Evolutionary conservation across 345 rosid genomes (phyloP), one percentile per base, ranked within the genome.

Genomic region (Kandelia obovata): DNA sequence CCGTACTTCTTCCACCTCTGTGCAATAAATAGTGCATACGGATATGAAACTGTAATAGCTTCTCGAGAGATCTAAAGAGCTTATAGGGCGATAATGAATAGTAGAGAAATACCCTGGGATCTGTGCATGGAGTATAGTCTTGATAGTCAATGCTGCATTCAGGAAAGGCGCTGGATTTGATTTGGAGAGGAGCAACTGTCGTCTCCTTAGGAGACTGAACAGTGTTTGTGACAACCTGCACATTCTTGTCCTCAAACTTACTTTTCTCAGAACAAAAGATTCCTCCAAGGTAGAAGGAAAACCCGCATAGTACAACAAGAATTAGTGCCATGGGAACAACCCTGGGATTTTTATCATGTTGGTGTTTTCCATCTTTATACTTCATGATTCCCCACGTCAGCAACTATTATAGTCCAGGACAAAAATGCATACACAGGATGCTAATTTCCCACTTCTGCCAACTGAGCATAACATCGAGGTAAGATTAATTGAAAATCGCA

Each of bases 1-100:
- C 97, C 96, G 63, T 95, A 95, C 79, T 90, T 95, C 76, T 71
- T 95, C 99, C 99, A 95, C 76, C 89, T 92, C 99, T 95, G 86
- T 66, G 71, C 34, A 78, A 62, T 55, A 57, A 63, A 66, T 30
- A 71, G 25, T 37, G 28, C n/a, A 35, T 64, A 74, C 71, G 37
- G 46, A 32, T 49, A 55, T 47, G 7, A 53, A 23, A 47, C 19
- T 11, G 3, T 19, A 17, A 7, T 9, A 64, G 27, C 13, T 16
- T 25, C 17, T 13, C 49, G 13, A 13, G 19, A 30, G 26, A 30
- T 46, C 49, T 31, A 51, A 27, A 35, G 9, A 51, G 56, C 43
- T 20, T 6, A 34, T 28, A 23, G 37, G 4, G 56, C 31, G 20
- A 67, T 71, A 65, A 64, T 1, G 16, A 16, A 28, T n/a, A 32